Evolutionary conservation across 257 asterid species (phyloP).

Genomic region (Primulina eburnea): DNA sequence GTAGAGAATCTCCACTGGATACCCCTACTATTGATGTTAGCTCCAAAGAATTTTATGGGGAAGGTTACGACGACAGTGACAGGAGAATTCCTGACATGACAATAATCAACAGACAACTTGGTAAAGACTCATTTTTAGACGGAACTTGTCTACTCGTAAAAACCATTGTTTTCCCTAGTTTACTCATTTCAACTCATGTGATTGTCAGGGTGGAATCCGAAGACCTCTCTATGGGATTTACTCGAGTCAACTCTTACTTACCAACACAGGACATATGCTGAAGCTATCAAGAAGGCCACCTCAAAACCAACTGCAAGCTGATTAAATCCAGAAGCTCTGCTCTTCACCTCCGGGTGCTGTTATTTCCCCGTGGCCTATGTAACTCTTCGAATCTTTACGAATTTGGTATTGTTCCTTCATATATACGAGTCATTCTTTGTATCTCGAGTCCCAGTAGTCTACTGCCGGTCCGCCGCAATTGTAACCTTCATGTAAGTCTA

Average conservation of each 20-base stretch:
- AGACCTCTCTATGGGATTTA: constrained; percentile 66
- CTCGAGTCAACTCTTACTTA: constrained; percentile 75
- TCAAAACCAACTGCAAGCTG: constrained; percentile 55
- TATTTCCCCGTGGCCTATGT: constrained; percentile 10
- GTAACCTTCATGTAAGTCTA: background rate
- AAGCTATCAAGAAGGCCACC: constrained; percentile 65
- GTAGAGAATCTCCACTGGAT: constrained; percentile 69
- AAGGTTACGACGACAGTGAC: constrained; percentile 95
- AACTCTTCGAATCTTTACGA: constrained; percentile 19
- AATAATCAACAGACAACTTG: constrained; percentile 83
- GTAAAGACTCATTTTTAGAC: constrained; percentile 32
- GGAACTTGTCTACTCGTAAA: too few relatives aligned
- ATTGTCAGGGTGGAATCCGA: constrained; percentile 62
- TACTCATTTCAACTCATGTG: background rate
- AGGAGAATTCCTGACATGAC: constrained; percentile 98
- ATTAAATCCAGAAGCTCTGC: constrained; percentile 8
- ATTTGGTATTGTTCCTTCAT: constrained; percentile 11
- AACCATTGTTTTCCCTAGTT: background rate
- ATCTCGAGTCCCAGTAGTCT: background rate
- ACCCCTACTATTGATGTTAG: constrained; percentile 72
- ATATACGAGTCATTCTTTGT: background rate
- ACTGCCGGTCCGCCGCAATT: background rate
- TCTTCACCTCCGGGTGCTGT: constrained; percentile 16
- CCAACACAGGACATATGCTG: constrained; percentile 72
- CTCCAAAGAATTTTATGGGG: constrained; percentile 93